Evolutionary conservation across 1,284 basidiomycete species (phyloP), one percentile per base, ranked within the genome.

Genomic region (Cryptococcus sp.): DNA sequence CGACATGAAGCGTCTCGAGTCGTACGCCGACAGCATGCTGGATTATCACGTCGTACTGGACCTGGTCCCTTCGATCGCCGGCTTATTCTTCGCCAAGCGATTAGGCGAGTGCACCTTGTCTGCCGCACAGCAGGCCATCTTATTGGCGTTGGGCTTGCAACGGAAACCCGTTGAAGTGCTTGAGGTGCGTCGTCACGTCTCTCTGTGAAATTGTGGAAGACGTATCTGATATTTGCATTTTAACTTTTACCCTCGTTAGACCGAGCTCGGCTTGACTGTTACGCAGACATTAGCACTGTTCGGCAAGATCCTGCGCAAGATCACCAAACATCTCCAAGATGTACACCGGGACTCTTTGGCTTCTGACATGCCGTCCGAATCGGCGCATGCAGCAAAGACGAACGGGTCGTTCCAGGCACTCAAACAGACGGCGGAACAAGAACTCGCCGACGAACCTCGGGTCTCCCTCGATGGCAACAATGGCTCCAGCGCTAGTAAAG

Each of bases 1-100:
- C 74, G 96, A 99, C 79, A 83, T 99, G 69, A 98, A 98, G 80
- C 88, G 96, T 2, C 84, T 99, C 39, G 90, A 95, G 66, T 90
- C 94, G 6, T 99, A 99, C 70, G 89, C 92, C 5, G 93, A 95
- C 77, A 96, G 94, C 78, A 88, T 90, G 85, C 84, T 99, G 49
- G 96, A 99, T 78, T 96, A 95, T 73, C 93, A 97, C 74, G 91
- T 97, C 69, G 86, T 99, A 58, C 82, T 99, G 50, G 96, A 99
- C 77, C 83, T 99, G 16, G 82, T 99, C 4, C 94, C 96, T 0
- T 84, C 82, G 0, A 80, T 95, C 39, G 87, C 91, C 0, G 79
- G 83, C 16, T 81, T 98, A 5, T 96, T 90, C 81, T 99, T 99
- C 77, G 86, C 89, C 68, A 83, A 85, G 59, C 84, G 88, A 20